Evolutionary conservation across 2,329 filamentous ascomycete species (phyloP).

Genomic region (Elsinoe fawcettii): DNA sequence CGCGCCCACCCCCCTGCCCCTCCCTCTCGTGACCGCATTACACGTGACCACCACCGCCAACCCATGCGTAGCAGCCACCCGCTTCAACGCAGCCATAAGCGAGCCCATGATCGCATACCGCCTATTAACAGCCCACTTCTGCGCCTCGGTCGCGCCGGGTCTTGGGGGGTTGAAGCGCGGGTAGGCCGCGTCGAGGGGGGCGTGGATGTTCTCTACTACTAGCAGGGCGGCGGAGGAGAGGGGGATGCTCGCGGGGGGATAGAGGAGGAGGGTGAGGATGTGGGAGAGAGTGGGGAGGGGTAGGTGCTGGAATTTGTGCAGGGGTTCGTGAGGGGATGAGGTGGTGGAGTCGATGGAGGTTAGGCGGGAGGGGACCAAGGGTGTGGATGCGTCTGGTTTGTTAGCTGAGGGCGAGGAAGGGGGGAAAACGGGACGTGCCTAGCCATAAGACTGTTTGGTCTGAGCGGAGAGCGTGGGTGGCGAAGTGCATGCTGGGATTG

Average conservation of each 20-base stretch:
- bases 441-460: conserved; percentile 69
- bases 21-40: conserved; percentile 76
- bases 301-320: conserved; percentile 54
- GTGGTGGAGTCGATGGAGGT: conserved; percentile 31
- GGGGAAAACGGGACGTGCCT: conserved; percentile 47
- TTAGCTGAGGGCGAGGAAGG: not conserved
- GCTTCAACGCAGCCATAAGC: conserved; percentile 54
- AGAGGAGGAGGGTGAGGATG: conserved; percentile 63
- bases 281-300: conserved; percentile 52
- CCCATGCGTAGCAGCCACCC: conserved; percentile 64
- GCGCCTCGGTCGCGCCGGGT: conserved; percentile 32
- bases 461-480: conserved; percentile 53
- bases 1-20: conserved; percentile 48
- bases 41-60: conserved; percentile 68
- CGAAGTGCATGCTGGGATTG: conserved; percentile 57
- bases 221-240: conserved; percentile 58
- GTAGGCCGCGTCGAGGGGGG: conserved; percentile 62
- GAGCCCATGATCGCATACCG: conserved; percentile 58
- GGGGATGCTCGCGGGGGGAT: conserved; percentile 57
- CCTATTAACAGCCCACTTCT: conserved; percentile 42
- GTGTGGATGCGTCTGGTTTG: conserved; percentile 41
- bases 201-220: conserved; percentile 70
- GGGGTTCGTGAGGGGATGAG: conserved; percentile 7
- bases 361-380: conserved; percentile 43
- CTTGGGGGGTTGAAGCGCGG: conserved; percentile 53